Percentiles rank a stretch among this genome's conserved stretches.
These are phyloP conservation scores for Aspergillus persii DNA, from an alignment of 2,329 filamentous ascomycete genomes.

Conservation along the genomic window DNA sequence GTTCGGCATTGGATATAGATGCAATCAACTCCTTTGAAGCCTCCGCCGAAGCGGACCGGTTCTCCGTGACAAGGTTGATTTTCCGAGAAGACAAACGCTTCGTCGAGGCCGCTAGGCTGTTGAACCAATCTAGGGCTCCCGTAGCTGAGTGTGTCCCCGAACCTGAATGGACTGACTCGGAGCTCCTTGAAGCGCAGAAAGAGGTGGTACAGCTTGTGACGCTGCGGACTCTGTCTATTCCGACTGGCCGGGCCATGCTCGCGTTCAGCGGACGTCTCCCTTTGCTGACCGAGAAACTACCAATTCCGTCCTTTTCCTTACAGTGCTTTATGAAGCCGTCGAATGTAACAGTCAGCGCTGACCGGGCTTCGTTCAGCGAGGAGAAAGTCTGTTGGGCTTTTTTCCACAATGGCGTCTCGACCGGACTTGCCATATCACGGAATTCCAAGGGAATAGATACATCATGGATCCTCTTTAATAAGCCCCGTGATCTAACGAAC, in stretches of 20 bases:
- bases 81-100: constrained; percentile 90
- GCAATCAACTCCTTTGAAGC: constrained; percentile 65
- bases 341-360: constrained; percentile 89
- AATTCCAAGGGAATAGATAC: constrained; percentile 93
- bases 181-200: constrained; percentile 89
- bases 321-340: constrained; percentile 89
- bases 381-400: constrained; percentile 99
- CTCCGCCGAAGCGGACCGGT: constrained; percentile 77
- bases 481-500: constrained; percentile 87
- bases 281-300: constrained; percentile 86
- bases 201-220: constrained; percentile 83
- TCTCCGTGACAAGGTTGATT: constrained; percentile 77
- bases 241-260: constrained; percentile 80
- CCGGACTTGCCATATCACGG: constrained; percentile 84
- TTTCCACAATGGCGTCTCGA: constrained; percentile 94
- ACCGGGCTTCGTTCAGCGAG: constrained; percentile 82
- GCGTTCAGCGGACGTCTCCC: constrained; percentile 86
- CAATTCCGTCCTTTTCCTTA: constrained; percentile 85
- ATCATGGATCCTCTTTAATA: constrained; percentile 98
- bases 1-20: constrained; percentile 48
- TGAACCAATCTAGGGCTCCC: constrained; percentile 81
- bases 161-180: constrained; percentile 77
- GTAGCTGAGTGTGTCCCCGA: constrained; percentile 73
- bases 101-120: constrained; percentile 76
- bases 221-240: constrained; percentile 81